These are phyloP conservation scores for Brassica nigra DNA, from an alignment of 345 rosid species.

Conservation along the genomic window DNA sequence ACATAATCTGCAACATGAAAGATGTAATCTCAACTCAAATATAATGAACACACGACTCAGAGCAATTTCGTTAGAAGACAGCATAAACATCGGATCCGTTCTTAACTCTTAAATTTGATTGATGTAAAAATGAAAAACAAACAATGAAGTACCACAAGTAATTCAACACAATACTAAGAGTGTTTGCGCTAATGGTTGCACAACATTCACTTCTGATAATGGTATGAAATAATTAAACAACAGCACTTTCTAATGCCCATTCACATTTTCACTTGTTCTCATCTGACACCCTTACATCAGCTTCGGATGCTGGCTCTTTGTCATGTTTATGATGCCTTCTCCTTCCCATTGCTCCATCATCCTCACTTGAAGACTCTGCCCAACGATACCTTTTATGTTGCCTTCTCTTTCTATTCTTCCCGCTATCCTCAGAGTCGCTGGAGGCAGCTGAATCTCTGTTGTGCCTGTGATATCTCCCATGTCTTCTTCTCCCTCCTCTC, in stretches of 20 bases:
- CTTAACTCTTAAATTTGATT: too few species aligned
- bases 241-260: neutral
- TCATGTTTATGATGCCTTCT: conserved; percentile 20
- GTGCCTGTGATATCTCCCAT: too few species aligned
- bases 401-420: conserved; percentile 34
- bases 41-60: too few species aligned
- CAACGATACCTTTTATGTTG: conserved; percentile 40
- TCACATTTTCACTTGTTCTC: conserved; percentile 27
- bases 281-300: conserved; percentile 29
- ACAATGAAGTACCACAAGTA: neutral
- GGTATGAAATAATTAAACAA: neutral
- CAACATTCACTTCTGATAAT: neutral
- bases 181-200: neutral
- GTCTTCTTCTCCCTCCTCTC: conserved; percentile 43
- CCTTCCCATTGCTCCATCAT: conserved; percentile 16
- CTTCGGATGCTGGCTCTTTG: conserved; percentile 13
- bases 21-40: too few species aligned
- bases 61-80: too few species aligned
- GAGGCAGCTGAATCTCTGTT: conserved; percentile 35
- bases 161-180: conserved; percentile 13
- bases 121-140: neutral
- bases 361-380: conserved; percentile 42
- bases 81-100: too few species aligned
- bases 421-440: conserved; percentile 20
- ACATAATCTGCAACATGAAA: too few species aligned